Evolutionary conservation across 164 flowering plant species (phyloP), one percentile per base, ranked within the genome.

Genomic region (Liquidambar formosana): DNA sequence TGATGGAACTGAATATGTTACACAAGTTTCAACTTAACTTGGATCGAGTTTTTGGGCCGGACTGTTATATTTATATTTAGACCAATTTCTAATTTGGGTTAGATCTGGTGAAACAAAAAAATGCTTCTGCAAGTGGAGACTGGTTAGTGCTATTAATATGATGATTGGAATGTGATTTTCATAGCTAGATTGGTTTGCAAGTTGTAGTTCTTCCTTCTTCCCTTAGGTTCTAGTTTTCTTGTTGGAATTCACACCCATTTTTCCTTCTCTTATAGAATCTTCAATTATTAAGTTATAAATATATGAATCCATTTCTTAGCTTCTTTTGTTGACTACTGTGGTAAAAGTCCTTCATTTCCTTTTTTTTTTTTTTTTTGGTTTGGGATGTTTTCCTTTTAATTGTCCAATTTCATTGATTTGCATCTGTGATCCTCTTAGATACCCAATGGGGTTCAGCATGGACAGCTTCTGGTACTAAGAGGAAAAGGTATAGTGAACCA

Each of bases 391-490:
- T 57, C 52, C 26, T 15, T 67, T 47, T 4, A 18, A 22, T 22
- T 57, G 23, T 57, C 5, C 13, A 57, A 18, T 26, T 57, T 57
- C 14, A 3, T 25, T 5, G n/a, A 8, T 21, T 64, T 59, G 38
- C 5, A 44, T 68, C 22, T 52, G 56, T 83, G 70, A 26, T 65
- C 65, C 59, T 73, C 65, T 52, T 80, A 95, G 99, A 89, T 95
- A 75, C 97, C 97, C 33, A 89, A 84, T 73, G 96, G 97, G 26
- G 96, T 87, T 79, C 99, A 92, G 69, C 96, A 79, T 67, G 97
- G 99, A 61, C 91, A 95, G 65, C 80, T 84, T 61, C 22, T 87
- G 62, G 79, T 78, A 21, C 81, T 92, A 61, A 87, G 97, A 83
- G 96, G 99, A 73, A 83, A 81, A 88, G 97, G 99, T 95, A 71